Percentiles rank a stretch among this genome's conserved stretches.
Evolutionary conservation across 2,329 filamentous ascomycete species (phyloP).

Genomic region (Cladosporium sp.): DNA sequence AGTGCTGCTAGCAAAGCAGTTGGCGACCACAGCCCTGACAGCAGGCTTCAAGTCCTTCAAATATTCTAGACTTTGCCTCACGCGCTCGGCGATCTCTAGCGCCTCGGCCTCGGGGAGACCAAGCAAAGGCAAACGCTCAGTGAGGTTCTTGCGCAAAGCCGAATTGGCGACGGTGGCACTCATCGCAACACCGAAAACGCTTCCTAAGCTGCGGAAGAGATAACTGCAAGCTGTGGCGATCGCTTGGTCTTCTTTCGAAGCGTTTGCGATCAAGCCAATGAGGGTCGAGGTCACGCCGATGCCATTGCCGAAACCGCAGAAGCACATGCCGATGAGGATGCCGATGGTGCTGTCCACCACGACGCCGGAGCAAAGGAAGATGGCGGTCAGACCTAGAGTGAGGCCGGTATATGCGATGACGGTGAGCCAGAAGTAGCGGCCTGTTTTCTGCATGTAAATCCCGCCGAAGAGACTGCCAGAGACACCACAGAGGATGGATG

Average conservation of each 20-base stretch:
- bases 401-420: constrained; percentile 52
- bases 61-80: constrained; percentile 66
- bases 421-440: constrained; percentile 67
- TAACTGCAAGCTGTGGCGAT: constrained; percentile 76
- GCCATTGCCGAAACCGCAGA: constrained; percentile 52
- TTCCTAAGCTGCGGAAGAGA: constrained; percentile 70
- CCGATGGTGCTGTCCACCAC: constrained; percentile 46
- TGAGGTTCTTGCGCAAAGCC: constrained; percentile 56
- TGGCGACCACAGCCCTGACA: constrained; percentile 56
- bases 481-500: constrained; percentile 60
- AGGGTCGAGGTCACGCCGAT: constrained; percentile 67
- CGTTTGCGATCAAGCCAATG: constrained; percentile 68
- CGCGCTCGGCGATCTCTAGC: constrained; percentile 61
- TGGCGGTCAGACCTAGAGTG: constrained; percentile 50
- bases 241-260: constrained; percentile 62
- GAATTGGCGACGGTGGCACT: constrained; percentile 69
- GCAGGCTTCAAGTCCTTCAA: constrained; percentile 61
- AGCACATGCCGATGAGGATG: constrained; percentile 55
- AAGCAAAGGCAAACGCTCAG: constrained; percentile 41
- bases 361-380: constrained; percentile 56
- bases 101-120: constrained; percentile 54
- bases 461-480: constrained; percentile 62
- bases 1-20: constrained; percentile 61
- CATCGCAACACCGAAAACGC: constrained; percentile 63
- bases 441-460: constrained; percentile 64